Percentiles rank a stretch among this genome's conserved stretches.
phyloP scores from a whole-genome alignment of 768 basidiomycete species.

The Suillus spraguei region DNA sequence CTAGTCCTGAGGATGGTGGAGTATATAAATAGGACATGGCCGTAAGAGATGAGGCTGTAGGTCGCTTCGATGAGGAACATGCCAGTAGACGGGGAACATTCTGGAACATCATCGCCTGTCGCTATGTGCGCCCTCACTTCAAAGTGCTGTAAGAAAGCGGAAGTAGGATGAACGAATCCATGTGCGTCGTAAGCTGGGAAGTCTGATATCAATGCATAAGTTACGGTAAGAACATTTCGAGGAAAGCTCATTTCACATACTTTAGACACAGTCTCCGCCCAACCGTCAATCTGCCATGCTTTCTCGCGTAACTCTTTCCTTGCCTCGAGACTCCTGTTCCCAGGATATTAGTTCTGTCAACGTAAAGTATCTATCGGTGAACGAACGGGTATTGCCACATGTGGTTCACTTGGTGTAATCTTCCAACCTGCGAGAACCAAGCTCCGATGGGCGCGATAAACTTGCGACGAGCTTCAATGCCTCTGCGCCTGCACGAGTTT shows the following conservation, averaged over 20 bases:
- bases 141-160: slow-evolving; percentile 86
- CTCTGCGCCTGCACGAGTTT: slow-evolving; percentile 67
- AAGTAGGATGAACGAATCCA: slow-evolving; percentile 85
- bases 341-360: slow-evolving; percentile 17
- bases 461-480: slow-evolving; percentile 90
- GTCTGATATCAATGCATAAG: slow-evolving; percentile 55
- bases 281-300: slow-evolving; percentile 94
- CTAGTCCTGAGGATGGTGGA: background rate
- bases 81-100: slow-evolving; percentile 4
- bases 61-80: background rate
- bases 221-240: background rate
- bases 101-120: background rate
- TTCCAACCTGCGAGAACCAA: slow-evolving; percentile 91
- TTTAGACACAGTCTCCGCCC: slow-evolving; percentile 94
- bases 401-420: slow-evolving; percentile 89
- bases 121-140: slow-evolving; percentile 46
- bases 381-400: slow-evolving; percentile 95
- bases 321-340: slow-evolving; percentile 64
- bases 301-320: slow-evolving; percentile 85
- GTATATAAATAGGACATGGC: background rate
- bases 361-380: slow-evolving; percentile 19
- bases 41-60: background rate
- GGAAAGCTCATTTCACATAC: slow-evolving; percentile 39
- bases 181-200: slow-evolving; percentile 78
- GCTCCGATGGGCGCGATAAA: slow-evolving; percentile 86